Conservation (phyloP, 768 basidiomycete species). For the Leccinum obscurum region DNA sequence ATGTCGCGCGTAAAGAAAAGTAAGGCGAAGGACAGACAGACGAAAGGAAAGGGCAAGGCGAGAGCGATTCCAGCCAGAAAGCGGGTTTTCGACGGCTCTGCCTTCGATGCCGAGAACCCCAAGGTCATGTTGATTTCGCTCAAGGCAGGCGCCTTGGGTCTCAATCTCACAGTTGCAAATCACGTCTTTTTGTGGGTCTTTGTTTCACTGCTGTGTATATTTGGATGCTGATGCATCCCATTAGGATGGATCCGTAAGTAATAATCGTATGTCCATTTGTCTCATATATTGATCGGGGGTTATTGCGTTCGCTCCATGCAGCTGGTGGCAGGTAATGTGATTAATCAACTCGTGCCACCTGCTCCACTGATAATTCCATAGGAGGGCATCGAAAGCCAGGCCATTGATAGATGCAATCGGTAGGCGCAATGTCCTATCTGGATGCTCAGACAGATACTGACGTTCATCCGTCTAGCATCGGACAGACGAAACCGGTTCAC, state of each 20-base stretch:
- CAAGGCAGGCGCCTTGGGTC: constrained; percentile 82
- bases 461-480: constrained; percentile 47
- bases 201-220: neutral
- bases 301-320: constrained; percentile 25
- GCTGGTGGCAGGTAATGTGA: constrained; percentile 72
- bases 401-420: constrained; percentile 80
- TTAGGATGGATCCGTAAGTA: constrained; percentile 82
- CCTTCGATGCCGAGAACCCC: constrained; percentile 49
- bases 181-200: constrained; percentile 74
- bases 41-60: constrained; percentile 40
- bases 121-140: constrained; percentile 85
- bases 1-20: constrained; percentile 33
- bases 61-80: constrained; percentile 19
- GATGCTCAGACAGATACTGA: constrained; percentile 5
- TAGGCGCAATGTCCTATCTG: constrained; percentile 20
- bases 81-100: constrained; percentile 20
- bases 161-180: constrained; percentile 88
- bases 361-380: constrained; percentile 27
- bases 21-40: constrained; percentile 38
- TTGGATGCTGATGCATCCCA: constrained; percentile 10
- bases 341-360: neutral
- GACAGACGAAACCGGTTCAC: constrained; percentile 79
- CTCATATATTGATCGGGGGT: constrained; percentile 15
- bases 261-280: neutral
- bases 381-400: constrained; percentile 85